Evolutionary conservation across 805 yeast genomes (phyloP), one percentile per base, ranked within the genome.

Genomic region (Candida vaughaniae): DNA sequence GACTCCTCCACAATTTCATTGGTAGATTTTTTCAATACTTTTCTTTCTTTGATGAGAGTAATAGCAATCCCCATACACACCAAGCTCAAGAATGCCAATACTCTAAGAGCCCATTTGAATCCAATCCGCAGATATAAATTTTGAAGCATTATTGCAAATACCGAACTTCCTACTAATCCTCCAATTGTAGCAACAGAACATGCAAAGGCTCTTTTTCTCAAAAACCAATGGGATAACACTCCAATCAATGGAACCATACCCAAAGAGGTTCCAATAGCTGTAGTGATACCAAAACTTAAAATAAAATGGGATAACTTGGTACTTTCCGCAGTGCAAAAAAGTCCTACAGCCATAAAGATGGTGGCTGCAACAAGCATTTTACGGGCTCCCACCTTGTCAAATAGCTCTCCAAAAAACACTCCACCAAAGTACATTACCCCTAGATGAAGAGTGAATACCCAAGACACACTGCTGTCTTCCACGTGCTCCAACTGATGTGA

Each of bases 361-460:
- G 52, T 53, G 2, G 62, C 52, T 3, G 36, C 36, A 5, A 46
- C 33, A n/a, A 58, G 35, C 17, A 55, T 51, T n/a, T 36, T 39
- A 23, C 47, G 42, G 22, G 56, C 52, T 1, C 64, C 66, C 23
- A 48, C 42, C 15, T 42, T 43, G 35, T 58, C 62, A 38, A 58
- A 58, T 5, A 58, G 38, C 12, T 58, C 61, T 2, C 62, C 62
- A 47, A 55, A 52, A 16, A 59, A 33, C 12, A 60, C 53, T 20
- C 58, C 53, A 5, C 64, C 62, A 35, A 58, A 52, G 32, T 49
- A 53, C 54, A 55, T 48, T 8, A 58, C 55, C 16, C 57, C 57
- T 39, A 72, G 52, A 43, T 53, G 56, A 14, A 58, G 28, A 17
- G 58, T 48, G 46, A 58, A 60, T 3, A 60, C 55, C 66, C 64